These are phyloP conservation scores for Lactarius deliciosus DNA, from an alignment of 768 basidiomycete species.

Conservation along the genomic window DNA sequence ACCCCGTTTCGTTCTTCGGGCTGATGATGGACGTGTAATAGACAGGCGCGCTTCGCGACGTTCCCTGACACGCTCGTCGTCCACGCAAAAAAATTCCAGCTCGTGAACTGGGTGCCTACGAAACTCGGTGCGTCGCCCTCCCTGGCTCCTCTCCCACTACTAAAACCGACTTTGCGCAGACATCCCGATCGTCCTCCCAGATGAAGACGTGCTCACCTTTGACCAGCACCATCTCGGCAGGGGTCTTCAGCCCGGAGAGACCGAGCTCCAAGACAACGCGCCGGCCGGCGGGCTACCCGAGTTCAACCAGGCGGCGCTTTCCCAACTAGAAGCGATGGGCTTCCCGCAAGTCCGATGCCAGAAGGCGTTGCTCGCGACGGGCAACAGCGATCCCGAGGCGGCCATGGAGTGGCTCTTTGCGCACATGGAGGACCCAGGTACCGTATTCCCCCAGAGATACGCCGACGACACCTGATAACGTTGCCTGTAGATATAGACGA, in stretches of 20 bases:
- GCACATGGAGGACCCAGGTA: conserved; percentile 94
- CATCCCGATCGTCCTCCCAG: conserved; percentile 76
- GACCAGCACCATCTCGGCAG: conserved; percentile 59
- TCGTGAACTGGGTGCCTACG: conserved; percentile 94
- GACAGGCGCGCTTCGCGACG: conserved; percentile 74
- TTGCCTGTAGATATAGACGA: conserved; percentile 73
- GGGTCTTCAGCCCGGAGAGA: conserved; percentile 71
- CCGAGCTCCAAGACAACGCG: conserved; percentile 58
- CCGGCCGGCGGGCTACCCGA: conserved; percentile 44
- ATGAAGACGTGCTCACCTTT: conserved; percentile 56
- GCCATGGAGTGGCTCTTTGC: conserved; percentile 97
- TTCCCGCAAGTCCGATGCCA: conserved; percentile 86
- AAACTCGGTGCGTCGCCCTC: conserved; percentile 68
- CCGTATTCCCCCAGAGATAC: background rate
- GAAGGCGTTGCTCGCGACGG: conserved; percentile 88
- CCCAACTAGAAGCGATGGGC: conserved; percentile 81
- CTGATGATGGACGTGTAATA: conserved; percentile 34
- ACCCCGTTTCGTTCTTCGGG: background rate
- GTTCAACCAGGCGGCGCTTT: conserved; percentile 74
- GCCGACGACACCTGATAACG: background rate
- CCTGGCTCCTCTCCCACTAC: background rate
- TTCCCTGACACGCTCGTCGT: conserved; percentile 88
- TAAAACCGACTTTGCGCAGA: conserved; percentile 47
- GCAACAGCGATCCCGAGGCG: conserved; percentile 65
- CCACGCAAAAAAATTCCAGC: conserved; percentile 91